phyloP scores from a whole-genome alignment of 495 filamentous ascomycete species.

The Podospora didyma region DNA sequence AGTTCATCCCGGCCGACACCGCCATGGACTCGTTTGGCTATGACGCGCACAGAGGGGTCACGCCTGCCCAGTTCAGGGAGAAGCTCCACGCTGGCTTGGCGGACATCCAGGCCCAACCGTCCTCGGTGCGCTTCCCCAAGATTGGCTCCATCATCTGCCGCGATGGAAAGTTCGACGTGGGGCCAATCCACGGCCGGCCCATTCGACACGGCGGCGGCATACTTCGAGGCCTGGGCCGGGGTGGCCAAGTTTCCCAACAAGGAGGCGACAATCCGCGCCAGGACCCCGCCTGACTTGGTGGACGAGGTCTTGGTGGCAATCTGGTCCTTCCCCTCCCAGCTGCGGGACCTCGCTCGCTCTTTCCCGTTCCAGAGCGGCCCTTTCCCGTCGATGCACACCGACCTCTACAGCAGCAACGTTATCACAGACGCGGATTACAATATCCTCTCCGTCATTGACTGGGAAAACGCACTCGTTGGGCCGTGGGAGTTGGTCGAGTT shows the following conservation, averaged over 20 bases:
- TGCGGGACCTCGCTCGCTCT: background rate
- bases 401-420: conserved; percentile 4
- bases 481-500: conserved; percentile 9
- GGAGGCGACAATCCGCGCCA: background rate
- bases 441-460: conserved; percentile 4
- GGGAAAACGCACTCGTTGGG: background rate
- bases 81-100: background rate
- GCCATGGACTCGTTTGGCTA: conserved; percentile 1
- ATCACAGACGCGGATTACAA: background rate
- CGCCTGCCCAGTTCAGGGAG: background rate
- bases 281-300: background rate
- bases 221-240: background rate
- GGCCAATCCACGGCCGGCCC: background rate
- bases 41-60: background rate
- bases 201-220: background rate
- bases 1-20: conserved; percentile 1
- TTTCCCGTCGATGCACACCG: background rate
- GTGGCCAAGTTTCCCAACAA: background rate
- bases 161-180: conserved; percentile 1
- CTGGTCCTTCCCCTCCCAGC: background rate
- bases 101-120: background rate
- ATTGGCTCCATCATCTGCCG: background rate
- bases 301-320: background rate
- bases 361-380: background rate
- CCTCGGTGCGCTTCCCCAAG: conserved; percentile 1